Evolutionary conservation across 345 rosid genomes (phyloP).

Genomic region (Dipteronia sinensis): DNA sequence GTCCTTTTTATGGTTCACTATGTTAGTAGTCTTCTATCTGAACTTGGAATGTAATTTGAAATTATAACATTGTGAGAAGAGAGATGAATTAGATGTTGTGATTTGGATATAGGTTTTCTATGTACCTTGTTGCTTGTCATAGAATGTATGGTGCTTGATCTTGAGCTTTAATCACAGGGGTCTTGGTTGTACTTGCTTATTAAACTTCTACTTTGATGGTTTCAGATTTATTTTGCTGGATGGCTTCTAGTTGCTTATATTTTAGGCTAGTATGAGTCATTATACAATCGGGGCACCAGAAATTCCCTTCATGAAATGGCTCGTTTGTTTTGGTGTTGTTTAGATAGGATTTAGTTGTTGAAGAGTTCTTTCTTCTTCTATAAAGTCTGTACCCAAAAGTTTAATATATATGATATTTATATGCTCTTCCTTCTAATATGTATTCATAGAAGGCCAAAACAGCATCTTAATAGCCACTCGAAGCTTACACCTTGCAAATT

Average conservation of each 20-base stretch:
- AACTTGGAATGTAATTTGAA: neutral
- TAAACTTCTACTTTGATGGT: neutral
- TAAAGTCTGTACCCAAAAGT: neutral
- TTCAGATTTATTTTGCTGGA: neutral
- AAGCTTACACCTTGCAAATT: neutral
- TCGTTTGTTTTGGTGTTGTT: conserved; percentile 1
- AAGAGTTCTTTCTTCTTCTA: neutral
- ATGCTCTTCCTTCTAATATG: neutral
- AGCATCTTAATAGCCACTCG: neutral
- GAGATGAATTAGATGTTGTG: neutral
- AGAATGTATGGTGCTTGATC: neutral
- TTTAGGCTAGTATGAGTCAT: neutral
- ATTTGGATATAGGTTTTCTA: neutral
- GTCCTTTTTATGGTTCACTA: neutral
- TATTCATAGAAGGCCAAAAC: neutral
- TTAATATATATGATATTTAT: neutral
- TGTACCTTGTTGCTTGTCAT: neutral
- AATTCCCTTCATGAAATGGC: conserved; percentile 1
- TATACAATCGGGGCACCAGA: neutral
- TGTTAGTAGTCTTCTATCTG: neutral
- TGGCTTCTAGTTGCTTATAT: neutral
- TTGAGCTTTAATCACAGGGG: neutral
- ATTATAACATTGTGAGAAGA: neutral
- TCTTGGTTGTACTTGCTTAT: neutral
- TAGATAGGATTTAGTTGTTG: neutral